A percentile compares a stretch with the other conserved stretches of the same genome.
These are phyloP conservation scores for Elsinoe perseae DNA, from an alignment of 2,329 filamentous ascomycete species.

Conservation along the genomic window DNA sequence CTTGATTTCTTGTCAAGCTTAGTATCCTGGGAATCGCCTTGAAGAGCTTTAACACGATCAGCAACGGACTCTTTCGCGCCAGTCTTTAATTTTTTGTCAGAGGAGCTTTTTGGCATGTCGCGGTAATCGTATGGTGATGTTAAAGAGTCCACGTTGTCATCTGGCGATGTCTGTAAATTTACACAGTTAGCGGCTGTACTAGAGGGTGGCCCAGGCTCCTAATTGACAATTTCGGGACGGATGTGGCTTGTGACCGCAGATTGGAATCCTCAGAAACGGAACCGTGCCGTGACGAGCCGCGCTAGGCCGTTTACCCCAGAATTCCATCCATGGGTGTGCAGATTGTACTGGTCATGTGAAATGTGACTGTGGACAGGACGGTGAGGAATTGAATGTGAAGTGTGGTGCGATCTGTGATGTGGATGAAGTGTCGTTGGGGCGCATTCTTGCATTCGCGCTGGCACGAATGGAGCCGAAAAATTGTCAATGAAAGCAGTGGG, in stretches of 20 bases:
- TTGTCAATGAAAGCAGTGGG: not conserved
- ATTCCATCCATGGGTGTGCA: constrained; percentile 17
- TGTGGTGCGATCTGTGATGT: not conserved
- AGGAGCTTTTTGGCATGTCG: constrained; percentile 37
- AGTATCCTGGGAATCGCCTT: constrained; percentile 31
- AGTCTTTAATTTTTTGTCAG: constrained; percentile 35
- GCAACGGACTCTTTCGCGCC: constrained; percentile 41
- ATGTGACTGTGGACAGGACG: not conserved
- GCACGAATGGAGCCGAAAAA: too few species aligned
- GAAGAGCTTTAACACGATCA: constrained; percentile 45
- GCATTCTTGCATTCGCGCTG: too few species aligned
- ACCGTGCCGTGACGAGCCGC: constrained; percentile 12
- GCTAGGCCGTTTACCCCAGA: constrained; percentile 36
- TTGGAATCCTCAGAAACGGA: not conserved
- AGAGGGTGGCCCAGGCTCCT: constrained; percentile 33
- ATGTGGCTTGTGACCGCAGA: constrained; percentile 30
- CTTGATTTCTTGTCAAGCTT: constrained; percentile 13
- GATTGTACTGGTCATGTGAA: not conserved
- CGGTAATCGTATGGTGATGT: constrained; percentile 31
- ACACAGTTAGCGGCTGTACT: constrained; percentile 32
- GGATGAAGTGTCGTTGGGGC: not conserved
- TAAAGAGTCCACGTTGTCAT: constrained; percentile 34
- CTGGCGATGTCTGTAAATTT: constrained; percentile 36
- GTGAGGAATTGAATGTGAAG: not conserved
- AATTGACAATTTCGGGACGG: constrained; percentile 38